Evolutionary conservation across 139 green algal genomes (phyloP), one percentile per base, ranked within the genome.

Genomic region (Tetradesmus obliquus): DNA sequence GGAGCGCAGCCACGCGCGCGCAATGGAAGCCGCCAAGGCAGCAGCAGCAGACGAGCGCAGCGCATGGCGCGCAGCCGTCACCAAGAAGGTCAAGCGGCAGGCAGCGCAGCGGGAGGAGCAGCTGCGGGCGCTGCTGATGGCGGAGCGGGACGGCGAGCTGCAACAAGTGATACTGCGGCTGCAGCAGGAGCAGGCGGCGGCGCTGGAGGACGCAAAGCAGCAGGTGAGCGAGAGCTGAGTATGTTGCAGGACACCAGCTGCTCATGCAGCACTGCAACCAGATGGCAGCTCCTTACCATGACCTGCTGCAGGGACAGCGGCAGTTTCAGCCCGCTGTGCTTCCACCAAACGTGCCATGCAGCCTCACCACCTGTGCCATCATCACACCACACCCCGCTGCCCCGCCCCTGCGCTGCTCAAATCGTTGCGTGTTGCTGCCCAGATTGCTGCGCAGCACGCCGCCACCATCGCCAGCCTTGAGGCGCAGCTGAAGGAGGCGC

Each of bases 1-100:
- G 5, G 55, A 79, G 55, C 84, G 74, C 22, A 58, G 13, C 17
- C 84, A 90, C 10, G 57, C 84, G 17, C 84, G 76, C 17, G 79
- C 88, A 6, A 6, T 92, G 80, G 90, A 93, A 10, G 54, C 79
- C 5, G 90, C 84, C 8, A 60, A 85, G 19, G n/a, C 55, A 19
- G 55, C 83, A 19, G 84, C 84, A 20, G 53, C 20, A 24, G 69
- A 93, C 81, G 55, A 93, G 94, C 93, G 94, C 89, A 93, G 94
- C 87, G 94, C 93, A 13, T 97, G 95, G 95, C 91, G 94, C 3
- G 93, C 92, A n/a, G 94, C 94, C 17, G 92, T 97, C 54, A 90
- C 93, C 15, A 94, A 96, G 90, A 92, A 94, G 17, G 86, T 94
- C 0, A 82, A 91, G n/a, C 88, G 91, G 55, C 94, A 96, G 94